These are phyloP conservation scores for Alnus rubra DNA, from an alignment of 306 rosid genomes.

Conservation along the genomic window DNA sequence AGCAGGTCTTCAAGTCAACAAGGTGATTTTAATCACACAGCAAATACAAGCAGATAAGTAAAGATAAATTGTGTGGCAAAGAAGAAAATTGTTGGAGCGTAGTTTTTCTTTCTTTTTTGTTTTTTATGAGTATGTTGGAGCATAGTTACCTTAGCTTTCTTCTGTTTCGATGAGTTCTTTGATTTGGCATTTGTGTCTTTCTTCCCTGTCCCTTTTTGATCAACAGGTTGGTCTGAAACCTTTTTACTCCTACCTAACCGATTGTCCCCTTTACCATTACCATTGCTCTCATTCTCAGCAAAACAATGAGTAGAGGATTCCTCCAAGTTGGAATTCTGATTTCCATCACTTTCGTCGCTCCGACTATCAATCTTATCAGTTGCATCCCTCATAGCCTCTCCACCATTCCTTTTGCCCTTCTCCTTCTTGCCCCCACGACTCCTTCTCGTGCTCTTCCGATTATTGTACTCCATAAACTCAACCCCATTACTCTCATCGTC, in stretches of 20 bases:
- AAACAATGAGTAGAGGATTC: slow-evolving; percentile 43
- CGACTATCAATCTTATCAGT: slow-evolving; percentile 29
- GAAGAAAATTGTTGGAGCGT: slow-evolving; percentile 13
- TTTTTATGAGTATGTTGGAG: background rate
- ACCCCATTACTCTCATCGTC: slow-evolving; percentile 42
- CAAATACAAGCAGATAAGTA: background rate
- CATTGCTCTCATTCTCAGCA: slow-evolving; percentile 32
- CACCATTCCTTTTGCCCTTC: slow-evolving; percentile 49
- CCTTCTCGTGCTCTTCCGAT: slow-evolving; percentile 46
- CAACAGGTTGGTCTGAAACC: slow-evolving; percentile 40
- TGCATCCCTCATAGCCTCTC: slow-evolving; percentile 29
- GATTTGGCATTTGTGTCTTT: slow-evolving; percentile 45
- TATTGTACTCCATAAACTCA: slow-evolving; percentile 54
- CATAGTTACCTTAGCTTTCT: slow-evolving; percentile 68
- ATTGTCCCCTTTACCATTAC: slow-evolving; percentile 34
- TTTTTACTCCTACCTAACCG: slow-evolving; percentile 40
- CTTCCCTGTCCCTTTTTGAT: slow-evolving; percentile 51
- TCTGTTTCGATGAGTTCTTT: slow-evolving; percentile 61
- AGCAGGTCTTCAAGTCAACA: background rate
- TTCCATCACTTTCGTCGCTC: slow-evolving; percentile 26
- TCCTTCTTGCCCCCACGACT: slow-evolving; percentile 62
- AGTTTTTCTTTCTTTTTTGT: background rate
- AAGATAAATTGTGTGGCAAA: background rate
- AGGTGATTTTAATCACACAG: slow-evolving; percentile 1
- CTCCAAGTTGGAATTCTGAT: slow-evolving; percentile 32